Base-by-base conservation (phyloP, 768 basidiomycete species). In the Pulveroboletus sp. region DNA sequence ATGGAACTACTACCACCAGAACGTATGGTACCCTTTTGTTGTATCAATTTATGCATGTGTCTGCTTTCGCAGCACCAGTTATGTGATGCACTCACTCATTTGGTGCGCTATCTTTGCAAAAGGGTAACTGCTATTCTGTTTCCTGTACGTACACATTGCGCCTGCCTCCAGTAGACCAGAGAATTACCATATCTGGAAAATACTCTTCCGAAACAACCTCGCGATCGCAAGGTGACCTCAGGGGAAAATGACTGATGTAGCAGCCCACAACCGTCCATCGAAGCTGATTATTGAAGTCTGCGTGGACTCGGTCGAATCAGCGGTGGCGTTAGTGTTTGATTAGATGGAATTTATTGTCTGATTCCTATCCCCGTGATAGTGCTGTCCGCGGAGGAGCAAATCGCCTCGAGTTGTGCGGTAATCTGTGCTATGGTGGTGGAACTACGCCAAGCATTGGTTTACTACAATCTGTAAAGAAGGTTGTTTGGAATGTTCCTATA, bases 371-470 rank as follows among this genome's bases (percentile, higher is more conserved):
- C 44, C 14, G 45, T 37, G 46, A 14, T 62, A 90, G 89, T 63
- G 86, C 91, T 32, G 71, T 80, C n/a, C 63, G 70, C 34, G 87
- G 79, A 29, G 86, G 87, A 10, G 85, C 86, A 40, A 74, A 89
- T 64, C 77, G 87, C 53, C 75, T 92, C n/a, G 87, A 90, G 61
- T 64, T 91, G 12, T 91, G 88, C 58, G 77, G 73, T 6, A 86
- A 84, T 62, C 71, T 90, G 17, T 79, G 75, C 4, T 57, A 79
- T 23, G 91, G 89, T 20, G 91, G 91, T 19, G 91, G 91, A 9
- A 86, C 82, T 16, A 93, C 91, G 0, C 90, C 91, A 5, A 86
- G 80, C 51, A 54, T 86, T n/a, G 91, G 90, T 1, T 74, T 92
- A 29, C 69, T 89, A 31, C 81, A 69, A 56, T 67, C 75, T 4